These are phyloP conservation scores for Lactarius deliciosus DNA, from an alignment of 768 basidiomycete species.

Conservation along the genomic window DNA sequence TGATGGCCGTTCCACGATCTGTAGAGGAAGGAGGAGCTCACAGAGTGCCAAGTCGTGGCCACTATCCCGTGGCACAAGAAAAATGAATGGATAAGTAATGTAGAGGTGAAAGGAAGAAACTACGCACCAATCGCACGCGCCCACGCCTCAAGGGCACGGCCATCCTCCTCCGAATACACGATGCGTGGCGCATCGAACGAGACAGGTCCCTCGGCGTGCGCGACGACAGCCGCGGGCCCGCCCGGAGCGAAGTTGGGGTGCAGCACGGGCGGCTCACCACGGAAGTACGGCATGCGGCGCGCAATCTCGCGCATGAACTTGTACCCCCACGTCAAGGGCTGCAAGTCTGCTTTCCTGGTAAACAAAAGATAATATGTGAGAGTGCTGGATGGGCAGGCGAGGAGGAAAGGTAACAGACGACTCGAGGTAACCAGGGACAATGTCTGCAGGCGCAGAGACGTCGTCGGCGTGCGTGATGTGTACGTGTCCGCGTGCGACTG, in stretches of 20 bases:
- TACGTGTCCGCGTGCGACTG: constrained; percentile 26
- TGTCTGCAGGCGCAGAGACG: constrained; percentile 27
- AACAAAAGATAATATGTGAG: too few species aligned
- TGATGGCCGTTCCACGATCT: neutral
- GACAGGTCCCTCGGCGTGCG: constrained; percentile 29
- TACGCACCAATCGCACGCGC: constrained; percentile 17
- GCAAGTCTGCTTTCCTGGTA: constrained; percentile 11
- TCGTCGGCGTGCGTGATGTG: constrained; percentile 32
- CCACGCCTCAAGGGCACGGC: constrained; percentile 37
- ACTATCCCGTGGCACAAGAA: constrained; percentile 25
- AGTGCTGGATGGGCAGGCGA: neutral
- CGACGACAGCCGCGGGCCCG: constrained; percentile 31
- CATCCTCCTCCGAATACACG: constrained; percentile 5
- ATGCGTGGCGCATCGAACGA: constrained; percentile 34
- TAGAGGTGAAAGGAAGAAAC: too few species aligned
- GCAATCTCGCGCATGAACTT: constrained; percentile 53
- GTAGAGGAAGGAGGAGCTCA: neutral
- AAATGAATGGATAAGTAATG: too few species aligned
- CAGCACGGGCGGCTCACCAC: constrained; percentile 34
- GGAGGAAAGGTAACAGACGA: constrained; percentile 32
- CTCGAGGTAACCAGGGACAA: constrained; percentile 31
- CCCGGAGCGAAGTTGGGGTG: constrained; percentile 38
- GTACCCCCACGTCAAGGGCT: constrained; percentile 49
- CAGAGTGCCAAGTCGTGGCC: constrained; percentile 39
- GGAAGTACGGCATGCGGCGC: constrained; percentile 48